These are phyloP conservation scores for Bipolaris sorokiniana DNA, from an alignment of 2,329 filamentous ascomycete genomes.

Conservation along the genomic window DNA sequence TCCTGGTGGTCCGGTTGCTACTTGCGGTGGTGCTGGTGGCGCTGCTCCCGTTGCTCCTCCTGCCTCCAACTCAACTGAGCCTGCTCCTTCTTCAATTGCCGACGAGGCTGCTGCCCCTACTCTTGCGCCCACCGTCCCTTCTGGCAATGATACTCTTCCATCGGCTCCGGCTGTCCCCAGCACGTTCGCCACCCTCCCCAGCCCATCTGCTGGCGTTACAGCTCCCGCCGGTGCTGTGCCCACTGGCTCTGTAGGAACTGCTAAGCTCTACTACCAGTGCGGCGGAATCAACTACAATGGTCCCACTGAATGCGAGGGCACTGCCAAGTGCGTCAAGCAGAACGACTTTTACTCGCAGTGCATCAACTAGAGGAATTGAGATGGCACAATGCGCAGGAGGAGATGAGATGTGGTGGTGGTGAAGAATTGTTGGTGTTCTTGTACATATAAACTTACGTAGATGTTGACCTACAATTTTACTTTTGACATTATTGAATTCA, in stretches of 20 bases:
- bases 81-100: neutral
- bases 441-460: constrained; percentile 12
- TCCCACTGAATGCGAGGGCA: constrained; percentile 45
- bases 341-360: constrained; percentile 56
- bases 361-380: constrained; percentile 4
- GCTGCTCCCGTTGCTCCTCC: constrained; percentile 16
- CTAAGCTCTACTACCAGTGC: constrained; percentile 20
- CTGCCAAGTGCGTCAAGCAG: constrained; percentile 42
- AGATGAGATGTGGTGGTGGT: neutral
- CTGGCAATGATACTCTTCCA: constrained; percentile 10
- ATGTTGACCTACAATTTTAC: constrained; percentile 8
- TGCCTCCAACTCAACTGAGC: constrained; percentile 18
- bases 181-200: constrained; percentile 16
- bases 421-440: constrained; percentile 11
- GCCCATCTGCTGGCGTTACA: constrained; percentile 11
- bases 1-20: constrained; percentile 37
- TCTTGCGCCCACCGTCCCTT: constrained; percentile 5
- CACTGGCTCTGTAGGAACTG: constrained; percentile 7
- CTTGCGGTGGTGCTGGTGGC: constrained; percentile 34
- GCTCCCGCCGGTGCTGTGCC: constrained; percentile 30
- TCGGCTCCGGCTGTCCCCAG: constrained; percentile 12
- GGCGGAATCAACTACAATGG: constrained; percentile 52
- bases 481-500: constrained; percentile 4
- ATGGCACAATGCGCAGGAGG: neutral
- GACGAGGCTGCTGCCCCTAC: neutral